These are phyloP conservation scores for Polyporus tsugae DNA, from an alignment of 1,284 basidiomycete genomes.

Conservation along the genomic window DNA sequence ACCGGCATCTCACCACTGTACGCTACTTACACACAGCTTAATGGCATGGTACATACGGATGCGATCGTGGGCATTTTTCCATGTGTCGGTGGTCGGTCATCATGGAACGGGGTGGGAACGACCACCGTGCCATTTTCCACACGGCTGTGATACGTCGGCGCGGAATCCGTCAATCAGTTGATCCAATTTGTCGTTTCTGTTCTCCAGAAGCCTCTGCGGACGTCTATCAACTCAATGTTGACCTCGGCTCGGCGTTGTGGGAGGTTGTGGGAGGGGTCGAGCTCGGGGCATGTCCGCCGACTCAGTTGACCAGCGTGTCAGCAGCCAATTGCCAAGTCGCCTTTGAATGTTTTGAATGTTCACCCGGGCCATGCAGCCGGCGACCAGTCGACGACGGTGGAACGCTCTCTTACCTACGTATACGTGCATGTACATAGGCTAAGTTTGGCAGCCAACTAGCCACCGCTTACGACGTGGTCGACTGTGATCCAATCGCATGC, in stretches of 20 bases:
- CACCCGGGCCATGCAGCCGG: background rate
- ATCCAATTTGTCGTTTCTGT: background rate
- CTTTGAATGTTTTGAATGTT: background rate
- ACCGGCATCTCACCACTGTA: conserved; percentile 1
- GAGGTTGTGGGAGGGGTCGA: background rate
- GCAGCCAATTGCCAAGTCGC: background rate
- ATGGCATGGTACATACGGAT: conserved; percentile 2
- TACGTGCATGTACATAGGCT: too few species aligned
- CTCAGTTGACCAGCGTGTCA: background rate
- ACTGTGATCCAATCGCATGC: background rate
- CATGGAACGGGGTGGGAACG: background rate
- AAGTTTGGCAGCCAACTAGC: background rate
- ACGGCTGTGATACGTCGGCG: background rate
- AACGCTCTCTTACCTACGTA: background rate
- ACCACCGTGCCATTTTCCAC: background rate
- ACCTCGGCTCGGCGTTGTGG: conserved; percentile 1
- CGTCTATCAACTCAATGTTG: background rate
- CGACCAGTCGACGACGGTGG: background rate
- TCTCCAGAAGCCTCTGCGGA: background rate
- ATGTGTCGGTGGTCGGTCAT: background rate
- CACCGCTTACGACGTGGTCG: background rate
- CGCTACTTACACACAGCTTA: conserved; percentile 3
- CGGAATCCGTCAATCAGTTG: background rate
- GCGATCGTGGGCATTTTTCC: background rate
- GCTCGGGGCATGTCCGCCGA: background rate